Conservation (phyloP, 1,284 basidiomycete species). For the Moesziomyces parantarcticus region DNA sequence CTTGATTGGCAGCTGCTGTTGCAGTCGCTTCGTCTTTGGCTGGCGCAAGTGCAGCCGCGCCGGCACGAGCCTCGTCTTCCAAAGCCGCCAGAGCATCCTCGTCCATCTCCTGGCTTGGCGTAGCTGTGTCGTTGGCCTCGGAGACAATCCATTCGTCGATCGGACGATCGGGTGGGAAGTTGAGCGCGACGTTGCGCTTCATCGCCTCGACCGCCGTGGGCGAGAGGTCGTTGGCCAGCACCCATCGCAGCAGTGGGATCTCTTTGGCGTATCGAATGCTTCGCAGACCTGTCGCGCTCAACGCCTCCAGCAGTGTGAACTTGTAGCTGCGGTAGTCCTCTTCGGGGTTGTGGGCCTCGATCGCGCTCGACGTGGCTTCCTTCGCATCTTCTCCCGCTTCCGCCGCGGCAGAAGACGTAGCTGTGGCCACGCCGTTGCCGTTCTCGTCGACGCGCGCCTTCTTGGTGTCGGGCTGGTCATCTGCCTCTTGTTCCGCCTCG, state of each 20-base stretch:
- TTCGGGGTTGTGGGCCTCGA: constrained; percentile 3
- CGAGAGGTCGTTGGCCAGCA: constrained; percentile 94
- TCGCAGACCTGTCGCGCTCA: constrained; percentile 93
- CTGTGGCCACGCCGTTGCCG: constrained; percentile 5
- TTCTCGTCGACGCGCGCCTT: constrained; percentile 16
- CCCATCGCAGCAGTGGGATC: constrained; percentile 87
- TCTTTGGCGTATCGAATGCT: constrained; percentile 98
- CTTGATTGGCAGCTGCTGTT: constrained; percentile 5
- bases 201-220: constrained; percentile 86
- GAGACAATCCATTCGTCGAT: constrained; percentile 52
- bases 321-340: constrained; percentile 73
- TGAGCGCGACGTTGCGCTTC: constrained; percentile 87
- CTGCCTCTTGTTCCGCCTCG: neutral
- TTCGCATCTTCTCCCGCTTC: neutral
- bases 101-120: constrained; percentile 15
- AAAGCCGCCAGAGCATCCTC: constrained; percentile 32
- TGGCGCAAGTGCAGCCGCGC: neutral
- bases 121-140: constrained; percentile 10
- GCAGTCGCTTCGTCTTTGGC: constrained; percentile 3
- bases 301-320: constrained; percentile 89
- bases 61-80: constrained; percentile 24
- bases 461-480: constrained; percentile 18
- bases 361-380: constrained; percentile 1
- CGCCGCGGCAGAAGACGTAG: constrained; percentile 1
- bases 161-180: constrained; percentile 75